Base-by-base conservation (phyloP, 2,329 filamentous ascomycete species). In the Hypomyces perniciosus region DNA sequence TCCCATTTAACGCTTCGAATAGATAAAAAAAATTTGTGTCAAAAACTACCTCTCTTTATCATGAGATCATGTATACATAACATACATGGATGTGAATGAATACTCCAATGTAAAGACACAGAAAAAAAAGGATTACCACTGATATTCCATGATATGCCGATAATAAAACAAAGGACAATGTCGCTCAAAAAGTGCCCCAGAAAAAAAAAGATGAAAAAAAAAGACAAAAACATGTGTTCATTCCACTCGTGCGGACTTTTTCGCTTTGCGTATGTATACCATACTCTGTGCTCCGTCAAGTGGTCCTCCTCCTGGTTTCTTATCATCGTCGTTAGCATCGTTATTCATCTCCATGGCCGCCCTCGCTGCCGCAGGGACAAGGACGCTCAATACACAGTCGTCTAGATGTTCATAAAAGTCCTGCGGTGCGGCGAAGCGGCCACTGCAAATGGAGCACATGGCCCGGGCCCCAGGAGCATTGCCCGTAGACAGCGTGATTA, bases 331-430 rank as follows among this genome's bases (percentile, higher is more conserved):
- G 33, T 53, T 50, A 28, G 31, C 38, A 37, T 53, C 51, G 51
- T 51, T 51, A 48, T 39, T 49, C 52, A 44, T 47, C 20, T 51
- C 48, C 39, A 47, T 38, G 20, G 50, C 52, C 38, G 38, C 42
- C n/a, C 40, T 40, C 8, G 49, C 50, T n/a, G 52, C 37, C 13
- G 52, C 46, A 3, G 78, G 77, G 10, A 81, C 76, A 47, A 83
- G 80, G 12, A 80, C 78, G 46, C 78, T 78, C 40, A 83, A 69
- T 33, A 83, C 79, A 49, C 79, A 83, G 58, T 83, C 79, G 57
- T 86, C 92, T 58, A 96, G 75, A 75, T 97, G 92, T 72, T 97
- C 92, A 68, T 97, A 96, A 72, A 96, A 96, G 64, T 96, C 92
- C 69, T 97, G 92, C 3, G 92, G 89, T 54, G 86, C 92, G 58